Conservation (phyloP, 352 stramenopile species). For the Sclerospora graminicola region DNA sequence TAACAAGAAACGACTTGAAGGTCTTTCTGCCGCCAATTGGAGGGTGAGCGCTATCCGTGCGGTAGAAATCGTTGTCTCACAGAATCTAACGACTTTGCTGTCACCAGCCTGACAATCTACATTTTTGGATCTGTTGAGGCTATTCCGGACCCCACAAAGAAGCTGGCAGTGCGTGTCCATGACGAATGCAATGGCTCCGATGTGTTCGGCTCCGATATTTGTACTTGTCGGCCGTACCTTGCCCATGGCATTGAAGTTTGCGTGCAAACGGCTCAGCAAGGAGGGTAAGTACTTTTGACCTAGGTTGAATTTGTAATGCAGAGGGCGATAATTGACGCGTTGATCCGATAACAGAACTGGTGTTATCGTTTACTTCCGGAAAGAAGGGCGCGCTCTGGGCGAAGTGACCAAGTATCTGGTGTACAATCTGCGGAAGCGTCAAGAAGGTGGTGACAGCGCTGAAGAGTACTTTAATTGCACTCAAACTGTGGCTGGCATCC, state of each 20-base stretch:
- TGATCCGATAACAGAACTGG: conserved; percentile 49
- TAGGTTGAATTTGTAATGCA: not conserved
- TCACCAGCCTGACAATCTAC: conserved; percentile 88
- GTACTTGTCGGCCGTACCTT: conserved; percentile 98
- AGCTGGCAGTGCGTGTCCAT: conserved; percentile 95
- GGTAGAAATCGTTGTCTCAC: not conserved
- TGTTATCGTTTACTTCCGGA: conserved; percentile 98
- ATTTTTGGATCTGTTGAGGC: conserved; percentile 96
- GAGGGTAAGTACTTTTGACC: conserved; percentile 60
- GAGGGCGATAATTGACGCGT: not conserved
- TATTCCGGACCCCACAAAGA: conserved; percentile 96
- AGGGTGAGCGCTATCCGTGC: conserved; percentile 42
- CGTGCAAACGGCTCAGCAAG: conserved; percentile 94
- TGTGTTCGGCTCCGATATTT: conserved; percentile 98
- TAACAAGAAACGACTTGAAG: conserved; percentile 97
- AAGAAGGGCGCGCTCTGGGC: conserved; percentile 94
- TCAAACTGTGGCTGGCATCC: conserved; percentile 94
- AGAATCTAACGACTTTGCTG: not conserved
- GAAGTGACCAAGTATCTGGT: conserved; percentile 99
- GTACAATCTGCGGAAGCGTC: conserved; percentile 98
- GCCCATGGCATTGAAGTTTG: conserved; percentile 99
- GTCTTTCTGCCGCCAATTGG: conserved; percentile 98
- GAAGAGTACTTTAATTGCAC: conserved; percentile 99
- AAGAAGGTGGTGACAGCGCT: conserved; percentile 94
- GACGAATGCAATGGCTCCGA: conserved; percentile 99